Percentiles rank a stretch among this genome's conserved stretches.
These are phyloP conservation scores for Phylloporus arenicola DNA, from an alignment of 768 basidiomycete species.

Conservation along the genomic window DNA sequence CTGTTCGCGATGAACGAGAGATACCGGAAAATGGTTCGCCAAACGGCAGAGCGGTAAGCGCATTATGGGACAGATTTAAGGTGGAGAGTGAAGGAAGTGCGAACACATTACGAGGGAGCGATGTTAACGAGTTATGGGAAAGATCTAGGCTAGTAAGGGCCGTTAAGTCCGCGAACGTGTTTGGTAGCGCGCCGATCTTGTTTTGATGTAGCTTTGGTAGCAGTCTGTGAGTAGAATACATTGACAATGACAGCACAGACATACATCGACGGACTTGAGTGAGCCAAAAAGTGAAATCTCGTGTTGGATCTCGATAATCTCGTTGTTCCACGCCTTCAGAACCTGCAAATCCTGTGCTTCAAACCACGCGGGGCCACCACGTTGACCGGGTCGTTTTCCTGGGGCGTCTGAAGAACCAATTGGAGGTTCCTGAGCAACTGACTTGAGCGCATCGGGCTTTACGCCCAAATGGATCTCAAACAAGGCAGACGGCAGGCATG, in stretches of 20 bases:
- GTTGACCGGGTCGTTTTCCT: constrained; percentile 38
- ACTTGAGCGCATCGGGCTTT: constrained; percentile 63
- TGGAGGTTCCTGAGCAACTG: constrained; percentile 57
- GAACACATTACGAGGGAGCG: constrained; percentile 60
- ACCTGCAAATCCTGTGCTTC: constrained; percentile 75
- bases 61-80: constrained; percentile 71
- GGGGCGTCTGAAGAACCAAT: constrained; percentile 34
- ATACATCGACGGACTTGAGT: constrained; percentile 71
- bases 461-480: constrained; percentile 79
- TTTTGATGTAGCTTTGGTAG: constrained; percentile 66
- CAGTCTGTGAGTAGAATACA: neutral
- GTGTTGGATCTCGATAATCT: constrained; percentile 71
- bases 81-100: constrained; percentile 60
- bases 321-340: constrained; percentile 76
- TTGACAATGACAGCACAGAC: constrained; percentile 23
- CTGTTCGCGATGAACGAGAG: constrained; percentile 17
- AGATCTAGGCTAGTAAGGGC: constrained; percentile 65
- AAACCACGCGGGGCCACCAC: constrained; percentile 61
- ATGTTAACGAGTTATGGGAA: constrained; percentile 62
- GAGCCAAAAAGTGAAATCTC: constrained; percentile 84
- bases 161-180: constrained; percentile 62
- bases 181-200: constrained; percentile 55
- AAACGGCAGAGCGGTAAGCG: constrained; percentile 56
- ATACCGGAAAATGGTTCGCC: constrained; percentile 46
- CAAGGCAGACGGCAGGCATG: constrained; percentile 68